Evolutionary conservation across 192 early-diverging fungal genomes (phyloP), one percentile per base, ranked within the genome.

Genomic region (Radiomyces spectabilis): DNA sequence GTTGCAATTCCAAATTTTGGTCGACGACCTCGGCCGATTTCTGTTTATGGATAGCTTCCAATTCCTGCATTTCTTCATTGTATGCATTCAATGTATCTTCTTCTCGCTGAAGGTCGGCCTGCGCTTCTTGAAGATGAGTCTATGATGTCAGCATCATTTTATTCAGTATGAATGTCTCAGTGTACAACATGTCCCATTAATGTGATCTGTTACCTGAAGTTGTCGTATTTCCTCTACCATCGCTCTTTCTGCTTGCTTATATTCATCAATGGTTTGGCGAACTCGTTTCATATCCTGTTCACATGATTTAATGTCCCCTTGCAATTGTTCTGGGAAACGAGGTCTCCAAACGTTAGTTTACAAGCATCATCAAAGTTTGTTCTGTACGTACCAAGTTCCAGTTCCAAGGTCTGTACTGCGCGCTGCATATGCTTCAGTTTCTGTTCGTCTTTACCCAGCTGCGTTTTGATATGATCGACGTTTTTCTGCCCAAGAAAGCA

Each of bases 11-110:
- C 4, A 94, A 76, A 55, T 82, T 75, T 21, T 59, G 64, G 18
- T 92, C 89, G 2, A 83, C 81, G 27, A 87, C 61, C 37, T 82
- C 66, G 16, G 80, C 67, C 29, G 81, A 76, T 58, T 87, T 89
- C 32, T 61, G 66, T 42, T 90, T 82, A 22, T 78, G 61, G 34
- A 83, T 65, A 15, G 74, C 69, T 41, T 90, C 84, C 18, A 92
- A 65, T 54, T 84, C 79, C 26, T 79, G 73, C 27, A 90, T 66
- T 53, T 96, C 90, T 22, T 82, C 81, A 59, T 97, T 91, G 64
- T 79, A 90, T 15, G 82, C 80, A 15, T 75, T 57, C 18, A 95
- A 66, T 42, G 79, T 75, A 34, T 81, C 76, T 35, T 74, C 76
- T 54, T 94, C 85, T 2, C 68, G n/a, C n/a, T n/a, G n/a, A n/a